A percentile compares a stretch with the other conserved stretches of the same genome.
phyloP scores from a whole-genome alignment of 2,329 filamentous ascomycete species.

The Diaporthe sp. region DNA sequence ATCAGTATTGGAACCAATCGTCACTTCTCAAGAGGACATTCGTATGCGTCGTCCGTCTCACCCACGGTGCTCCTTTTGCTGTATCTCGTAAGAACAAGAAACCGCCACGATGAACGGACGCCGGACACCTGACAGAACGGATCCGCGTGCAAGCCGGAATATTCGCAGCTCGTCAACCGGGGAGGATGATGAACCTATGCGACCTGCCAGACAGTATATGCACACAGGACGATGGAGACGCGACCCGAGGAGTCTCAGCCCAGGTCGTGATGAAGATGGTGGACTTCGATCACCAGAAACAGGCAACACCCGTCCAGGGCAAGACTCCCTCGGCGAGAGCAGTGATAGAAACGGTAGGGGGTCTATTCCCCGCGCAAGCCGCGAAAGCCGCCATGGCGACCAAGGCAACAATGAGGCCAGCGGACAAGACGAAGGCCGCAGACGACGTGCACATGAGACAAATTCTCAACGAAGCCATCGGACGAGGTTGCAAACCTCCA shows the following conservation, averaged over 20 bases:
- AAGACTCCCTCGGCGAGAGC: not conserved
- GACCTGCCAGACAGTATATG: rapidly evolving
- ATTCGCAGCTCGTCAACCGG: not conserved
- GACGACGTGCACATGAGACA: not conserved
- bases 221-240: not conserved
- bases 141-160: not conserved
- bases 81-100: not conserved
- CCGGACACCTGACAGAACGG: not conserved
- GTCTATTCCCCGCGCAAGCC: not conserved
- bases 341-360: too few relatives aligned
- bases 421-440: not conserved
- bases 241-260: not conserved
- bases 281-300: not conserved
- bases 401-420: too few relatives aligned
- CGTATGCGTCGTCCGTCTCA: not conserved
- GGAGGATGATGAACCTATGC: not conserved
- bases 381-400: not conserved
- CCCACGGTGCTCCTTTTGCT: not conserved
- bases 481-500: not conserved
- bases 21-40: too few relatives aligned
- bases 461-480: too few relatives aligned
- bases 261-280: not conserved
- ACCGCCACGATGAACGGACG: not conserved
- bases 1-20: not conserved
- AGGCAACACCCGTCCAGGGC: not conserved